A percentile compares a stretch with the other conserved stretches of the same genome.
Evolutionary conservation across 306 rosid species (phyloP).

Genomic region (Crataegus laevigata): DNA sequence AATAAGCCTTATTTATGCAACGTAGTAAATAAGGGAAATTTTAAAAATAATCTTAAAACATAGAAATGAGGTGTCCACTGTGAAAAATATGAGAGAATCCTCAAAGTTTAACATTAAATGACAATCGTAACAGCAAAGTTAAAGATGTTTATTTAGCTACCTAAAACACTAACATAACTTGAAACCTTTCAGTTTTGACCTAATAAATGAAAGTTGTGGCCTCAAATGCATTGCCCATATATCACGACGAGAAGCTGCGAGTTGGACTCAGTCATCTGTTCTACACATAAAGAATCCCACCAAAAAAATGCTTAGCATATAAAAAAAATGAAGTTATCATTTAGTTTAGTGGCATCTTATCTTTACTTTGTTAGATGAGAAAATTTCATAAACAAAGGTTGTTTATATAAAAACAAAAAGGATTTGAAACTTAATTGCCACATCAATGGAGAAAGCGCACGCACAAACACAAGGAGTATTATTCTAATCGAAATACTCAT

Average conservation of each 20-base stretch:
- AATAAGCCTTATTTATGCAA: not conserved
- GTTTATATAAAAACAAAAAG: too few relatives aligned
- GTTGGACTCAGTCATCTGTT: not conserved
- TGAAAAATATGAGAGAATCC: not conserved
- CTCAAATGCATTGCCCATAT: not conserved
- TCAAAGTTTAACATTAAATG: too few relatives aligned
- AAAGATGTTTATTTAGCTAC: not conserved
- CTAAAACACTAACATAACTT: not conserved
- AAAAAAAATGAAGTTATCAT: too few relatives aligned
- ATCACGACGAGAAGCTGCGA: not conserved
- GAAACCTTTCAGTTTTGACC: not conserved
- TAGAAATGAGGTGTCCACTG: not conserved
- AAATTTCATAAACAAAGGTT: too few relatives aligned
- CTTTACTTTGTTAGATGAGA: too few relatives aligned
- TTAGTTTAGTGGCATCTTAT: not conserved
- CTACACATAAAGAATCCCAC: not conserved
- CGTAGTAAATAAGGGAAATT: not conserved
- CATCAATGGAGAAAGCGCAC: not conserved
- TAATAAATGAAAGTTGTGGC: not conserved
- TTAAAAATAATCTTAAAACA: not conserved
- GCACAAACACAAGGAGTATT: not conserved
- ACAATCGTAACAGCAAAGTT: too few relatives aligned
- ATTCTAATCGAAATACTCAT: conserved; percentile 6
- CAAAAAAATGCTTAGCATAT: too few relatives aligned
- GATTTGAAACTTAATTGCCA: not conserved